Percentiles rank a stretch among this genome's conserved stretches.
phyloP scores from a whole-genome alignment of 2,329 filamentous ascomycete species.

The Mariannaea sp. region DNA sequence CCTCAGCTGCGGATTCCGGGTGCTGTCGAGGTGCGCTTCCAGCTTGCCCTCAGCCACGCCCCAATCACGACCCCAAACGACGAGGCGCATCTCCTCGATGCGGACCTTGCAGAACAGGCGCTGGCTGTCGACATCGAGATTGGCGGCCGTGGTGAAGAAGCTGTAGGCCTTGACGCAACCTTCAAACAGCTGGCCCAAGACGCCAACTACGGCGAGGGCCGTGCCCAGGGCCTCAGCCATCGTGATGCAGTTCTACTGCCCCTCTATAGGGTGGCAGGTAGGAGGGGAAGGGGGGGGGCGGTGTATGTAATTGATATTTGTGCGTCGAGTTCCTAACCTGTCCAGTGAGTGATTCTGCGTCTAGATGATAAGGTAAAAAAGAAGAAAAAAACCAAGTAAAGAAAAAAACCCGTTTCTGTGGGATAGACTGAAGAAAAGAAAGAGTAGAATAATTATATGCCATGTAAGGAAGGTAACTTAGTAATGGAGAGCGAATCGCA shows the following conservation, averaged over 20 bases:
- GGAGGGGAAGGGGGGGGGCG: slow-evolving; percentile 52
- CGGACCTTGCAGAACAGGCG: slow-evolving; percentile 53
- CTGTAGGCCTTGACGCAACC: slow-evolving; percentile 53
- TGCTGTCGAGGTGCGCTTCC: slow-evolving; percentile 48
- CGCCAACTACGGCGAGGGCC: slow-evolving; percentile 49
- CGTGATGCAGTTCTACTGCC: not conserved
- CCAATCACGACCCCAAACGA: slow-evolving; percentile 55
- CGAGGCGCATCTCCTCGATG: slow-evolving; percentile 55
- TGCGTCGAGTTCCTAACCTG: no score
- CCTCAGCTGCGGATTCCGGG: slow-evolving; percentile 45
- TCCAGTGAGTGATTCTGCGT: no score
- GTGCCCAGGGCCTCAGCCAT: slow-evolving; percentile 49
- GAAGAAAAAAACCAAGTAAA: no score
- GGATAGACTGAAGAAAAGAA: no score
- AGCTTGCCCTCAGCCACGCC: slow-evolving; percentile 52
- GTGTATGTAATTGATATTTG: not conserved
- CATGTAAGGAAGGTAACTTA: no score
- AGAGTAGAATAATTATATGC: no score
- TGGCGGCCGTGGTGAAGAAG: slow-evolving; percentile 49
- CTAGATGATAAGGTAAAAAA: no score
- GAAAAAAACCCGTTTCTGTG: no score
- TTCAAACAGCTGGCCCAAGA: slow-evolving; percentile 53
- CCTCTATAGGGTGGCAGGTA: not conserved
- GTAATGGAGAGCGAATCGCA: no score
- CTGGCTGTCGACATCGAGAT: slow-evolving; percentile 50